Evolutionary conservation across 1,284 basidiomycete species (phyloP), one percentile per base, ranked within the genome.

Genomic region (Flammula alnicola): DNA sequence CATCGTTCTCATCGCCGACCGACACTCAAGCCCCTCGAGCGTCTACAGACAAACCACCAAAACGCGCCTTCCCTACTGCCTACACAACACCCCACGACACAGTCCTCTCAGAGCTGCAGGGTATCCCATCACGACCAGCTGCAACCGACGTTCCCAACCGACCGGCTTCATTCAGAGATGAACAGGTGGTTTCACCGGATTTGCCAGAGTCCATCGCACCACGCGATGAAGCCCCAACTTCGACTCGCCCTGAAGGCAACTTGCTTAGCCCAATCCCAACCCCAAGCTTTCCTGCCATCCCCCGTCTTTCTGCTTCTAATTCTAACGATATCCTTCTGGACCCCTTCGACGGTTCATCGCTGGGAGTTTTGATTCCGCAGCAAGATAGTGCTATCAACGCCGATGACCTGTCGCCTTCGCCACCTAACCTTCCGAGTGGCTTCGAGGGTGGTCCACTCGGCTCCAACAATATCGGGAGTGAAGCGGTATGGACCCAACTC

Each of bases 401-500:
- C 3, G 51, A 54, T 11, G 47, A 51, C 4, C 41, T 44, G 19
- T 49, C 54, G 9, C 52, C 51, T 10, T 57, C 56, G 11, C 57
- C 55, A 22, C 31, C 55, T 39, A 60, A 59, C 14, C 32, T 56
- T 26, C 39, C 46, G 14, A 44, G 31, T 37, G 40, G 22, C 26
- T 41, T 44, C 9, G 49, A 56, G 11, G 35, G 40, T 20, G 41
- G 41, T 42, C 39, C 47, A 44, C 25, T 39, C 25, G 47, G 44
- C 33, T 23, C 53, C 9, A 51, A 43, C 33, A 35, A 42, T 43
- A 12, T 46, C n/a, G 58, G 52, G 4, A 67, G 63, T 53, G 80
- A 82, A 37, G 74, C 72, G 35, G 67, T 88, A 31, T 91, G 88
- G 88, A 63, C 76, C 0, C 81, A 85, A 52, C 75, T 90, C 10